Conservation (phyloP, 73 alveolate genomes). For the Paramecium bursaria region DNA sequence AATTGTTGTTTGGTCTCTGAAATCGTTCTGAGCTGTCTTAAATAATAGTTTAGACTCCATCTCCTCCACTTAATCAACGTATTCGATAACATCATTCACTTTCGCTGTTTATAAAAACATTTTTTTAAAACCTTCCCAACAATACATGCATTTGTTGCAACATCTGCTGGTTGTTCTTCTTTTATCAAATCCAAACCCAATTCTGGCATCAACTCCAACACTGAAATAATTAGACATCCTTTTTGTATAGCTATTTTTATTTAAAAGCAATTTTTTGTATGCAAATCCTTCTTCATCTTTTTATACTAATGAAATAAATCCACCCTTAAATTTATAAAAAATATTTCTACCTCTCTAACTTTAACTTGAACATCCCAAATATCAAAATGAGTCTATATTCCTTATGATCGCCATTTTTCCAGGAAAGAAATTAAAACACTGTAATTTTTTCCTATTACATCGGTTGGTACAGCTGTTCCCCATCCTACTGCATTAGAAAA, state of each 20-base stretch:
- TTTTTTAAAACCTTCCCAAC: slow-evolving; percentile 96
- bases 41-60: slow-evolving; percentile 7
- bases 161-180: slow-evolving; percentile 78
- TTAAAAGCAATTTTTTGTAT: not conserved
- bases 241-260: not conserved
- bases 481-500: slow-evolving; percentile 74
- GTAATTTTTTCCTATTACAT: slow-evolving; percentile 57
- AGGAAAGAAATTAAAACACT: slow-evolving; percentile 38
- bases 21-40: not conserved
- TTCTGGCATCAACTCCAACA: slow-evolving; percentile 96
- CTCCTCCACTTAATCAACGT: slow-evolving; percentile 55
- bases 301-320: slow-evolving; percentile 65
- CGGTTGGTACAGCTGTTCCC: slow-evolving; percentile 72
- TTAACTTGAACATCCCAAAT: slow-evolving; percentile 89
- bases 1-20: slow-evolving; percentile 80
- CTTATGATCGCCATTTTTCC: slow-evolving; percentile 64
- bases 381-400: slow-evolving; percentile 78
- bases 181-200: slow-evolving; percentile 92
- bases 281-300: not conserved
- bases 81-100: slow-evolving; percentile 59
- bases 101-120: slow-evolving; percentile 69
- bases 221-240: slow-evolving; percentile 82
- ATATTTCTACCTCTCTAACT: slow-evolving; percentile 74
- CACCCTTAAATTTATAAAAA: too few relatives aligned
- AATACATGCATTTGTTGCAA: slow-evolving; percentile 88